A percentile compares a stretch with the other conserved stretches of the same genome.
Evolutionary conservation across 176 grass and related monocot species (phyloP).

Genomic region (Carex scoparia): DNA sequence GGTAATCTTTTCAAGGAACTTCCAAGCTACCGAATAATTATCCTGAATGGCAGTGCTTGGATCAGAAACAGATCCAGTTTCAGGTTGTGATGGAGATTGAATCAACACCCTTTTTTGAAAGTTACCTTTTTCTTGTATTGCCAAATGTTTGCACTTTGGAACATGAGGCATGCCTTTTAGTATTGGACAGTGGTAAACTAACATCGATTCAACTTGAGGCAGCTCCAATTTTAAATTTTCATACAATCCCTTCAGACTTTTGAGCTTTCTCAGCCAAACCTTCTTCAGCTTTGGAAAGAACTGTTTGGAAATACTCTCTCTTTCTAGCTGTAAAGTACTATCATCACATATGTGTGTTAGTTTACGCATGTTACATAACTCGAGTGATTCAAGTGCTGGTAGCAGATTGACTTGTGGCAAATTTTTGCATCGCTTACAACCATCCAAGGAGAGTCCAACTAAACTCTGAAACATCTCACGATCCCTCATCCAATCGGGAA

Average conservation of each 20-base stretch:
- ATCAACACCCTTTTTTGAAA: background rate
- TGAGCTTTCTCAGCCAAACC: background rate
- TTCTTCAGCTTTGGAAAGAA: background rate
- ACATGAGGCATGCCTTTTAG: background rate
- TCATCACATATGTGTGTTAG: background rate
- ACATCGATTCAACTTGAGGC: background rate
- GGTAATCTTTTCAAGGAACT: background rate
- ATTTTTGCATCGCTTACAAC: background rate
- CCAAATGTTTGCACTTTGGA: background rate
- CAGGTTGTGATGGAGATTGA: background rate
- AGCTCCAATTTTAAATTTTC: background rate
- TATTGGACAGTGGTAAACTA: background rate
- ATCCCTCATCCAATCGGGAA: conserved; percentile 5
- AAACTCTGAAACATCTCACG: background rate
- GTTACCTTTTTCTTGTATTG: background rate
- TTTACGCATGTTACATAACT: background rate
- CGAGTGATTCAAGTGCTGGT: background rate
- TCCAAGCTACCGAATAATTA: background rate
- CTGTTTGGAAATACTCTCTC: background rate
- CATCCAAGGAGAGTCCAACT: background rate
- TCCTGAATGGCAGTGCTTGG: background rate
- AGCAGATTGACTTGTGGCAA: background rate
- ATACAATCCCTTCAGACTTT: background rate
- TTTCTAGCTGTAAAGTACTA: background rate
- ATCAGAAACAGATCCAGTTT: background rate